A percentile compares a stretch with the other conserved stretches of the same genome.
These are phyloP conservation scores for Zalaria obscura DNA, from an alignment of 2,329 filamentous ascomycete species.

Conservation along the genomic window DNA sequence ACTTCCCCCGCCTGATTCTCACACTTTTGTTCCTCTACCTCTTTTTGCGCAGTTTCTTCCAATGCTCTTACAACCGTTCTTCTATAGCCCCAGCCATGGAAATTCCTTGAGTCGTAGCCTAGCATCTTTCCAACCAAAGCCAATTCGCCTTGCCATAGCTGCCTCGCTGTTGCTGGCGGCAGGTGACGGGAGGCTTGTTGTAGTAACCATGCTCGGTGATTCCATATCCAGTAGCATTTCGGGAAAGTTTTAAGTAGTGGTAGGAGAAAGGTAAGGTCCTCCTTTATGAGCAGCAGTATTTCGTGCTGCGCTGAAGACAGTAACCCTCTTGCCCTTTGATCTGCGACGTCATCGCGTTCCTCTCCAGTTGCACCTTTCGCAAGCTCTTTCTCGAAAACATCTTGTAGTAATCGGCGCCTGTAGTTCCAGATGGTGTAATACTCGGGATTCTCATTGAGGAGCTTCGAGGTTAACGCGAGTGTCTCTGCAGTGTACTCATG, in stretches of 20 bases:
- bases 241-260: constrained; percentile 73
- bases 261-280: constrained; percentile 70
- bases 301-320: constrained; percentile 19
- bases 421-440: constrained; percentile 89
- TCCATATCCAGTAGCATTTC: constrained; percentile 99
- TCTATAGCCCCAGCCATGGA: constrained; percentile 92
- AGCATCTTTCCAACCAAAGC: constrained; percentile 80
- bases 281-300: constrained; percentile 43
- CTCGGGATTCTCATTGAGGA: constrained; percentile 66
- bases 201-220: constrained; percentile 79
- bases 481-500: constrained; percentile 37
- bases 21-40: neutral
- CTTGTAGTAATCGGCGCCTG: constrained; percentile 57
- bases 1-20: constrained; percentile 17
- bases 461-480: constrained; percentile 51
- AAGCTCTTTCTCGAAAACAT: constrained; percentile 38
- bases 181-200: constrained; percentile 54
- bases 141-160: constrained; percentile 75
- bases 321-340: constrained; percentile 8
- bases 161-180: constrained; percentile 38
- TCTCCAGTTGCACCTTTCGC: constrained; percentile 16
- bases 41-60: constrained; percentile 29
- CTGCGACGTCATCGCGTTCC: constrained; percentile 10
- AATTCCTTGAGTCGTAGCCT: constrained; percentile 72
- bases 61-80: constrained; percentile 64